Evolutionary conservation across 768 basidiomycete species (phyloP).

Genomic region (Phanerochaete carnosa): DNA sequence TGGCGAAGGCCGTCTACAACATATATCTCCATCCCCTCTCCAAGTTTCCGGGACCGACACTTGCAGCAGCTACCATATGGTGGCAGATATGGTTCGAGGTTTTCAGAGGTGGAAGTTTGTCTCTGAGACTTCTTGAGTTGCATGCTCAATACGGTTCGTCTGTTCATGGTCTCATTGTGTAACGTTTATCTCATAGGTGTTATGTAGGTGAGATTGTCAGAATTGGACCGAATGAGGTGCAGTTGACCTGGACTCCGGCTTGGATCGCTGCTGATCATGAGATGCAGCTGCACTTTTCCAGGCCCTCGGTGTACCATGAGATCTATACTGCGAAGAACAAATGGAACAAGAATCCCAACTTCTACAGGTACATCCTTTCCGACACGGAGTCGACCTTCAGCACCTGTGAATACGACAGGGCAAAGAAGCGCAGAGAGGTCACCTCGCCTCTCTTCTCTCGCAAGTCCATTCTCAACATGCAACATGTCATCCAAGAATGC

Average conservation of each 20-base stretch:
- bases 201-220: slow-evolving; percentile 32
- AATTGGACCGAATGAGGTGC: slow-evolving; percentile 38
- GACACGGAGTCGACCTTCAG: slow-evolving; percentile 34
- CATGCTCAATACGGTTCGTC: slow-evolving; percentile 5
- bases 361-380: slow-evolving; percentile 35
- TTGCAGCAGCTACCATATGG: slow-evolving; percentile 1
- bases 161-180: neutral
- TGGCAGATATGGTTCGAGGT: slow-evolving; percentile 6
- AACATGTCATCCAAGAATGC: slow-evolving; percentile 30
- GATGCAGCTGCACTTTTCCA: slow-evolving; percentile 39
- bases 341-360: slow-evolving; percentile 36
- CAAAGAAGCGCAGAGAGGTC: slow-evolving; percentile 30
- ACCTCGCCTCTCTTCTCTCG: slow-evolving; percentile 38
- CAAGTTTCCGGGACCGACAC: slow-evolving; percentile 6
- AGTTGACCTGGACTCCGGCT: neutral
- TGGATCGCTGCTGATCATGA: neutral
- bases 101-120: neutral
- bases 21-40: slow-evolving; percentile 7
- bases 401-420: slow-evolving; percentile 30
- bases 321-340: slow-evolving; percentile 36
- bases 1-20: slow-evolving; percentile 4
- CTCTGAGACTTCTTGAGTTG: neutral
- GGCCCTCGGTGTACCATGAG: slow-evolving; percentile 36
- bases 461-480: slow-evolving; percentile 33
- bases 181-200: neutral